Base-by-base conservation (phyloP, 805 yeast species). In the Metschnikowia matae region DNA sequence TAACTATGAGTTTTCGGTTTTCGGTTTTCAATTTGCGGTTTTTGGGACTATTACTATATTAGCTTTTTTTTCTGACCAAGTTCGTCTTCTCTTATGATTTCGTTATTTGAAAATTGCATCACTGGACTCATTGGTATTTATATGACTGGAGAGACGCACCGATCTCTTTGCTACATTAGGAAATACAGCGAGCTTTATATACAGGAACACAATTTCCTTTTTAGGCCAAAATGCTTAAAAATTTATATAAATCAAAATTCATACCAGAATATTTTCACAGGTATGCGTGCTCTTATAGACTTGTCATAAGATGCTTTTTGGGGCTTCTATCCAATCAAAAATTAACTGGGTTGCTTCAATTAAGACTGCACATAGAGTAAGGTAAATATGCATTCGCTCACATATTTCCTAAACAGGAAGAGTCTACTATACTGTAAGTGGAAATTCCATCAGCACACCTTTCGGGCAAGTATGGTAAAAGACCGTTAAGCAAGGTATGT, bases 81-180 rank as follows among this genome's bases (percentile, higher is more conserved):
- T 8, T 26, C 4, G 29, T 8, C 10, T 26, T 8, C 29, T 8
- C 29, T 26, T 26, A 26, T 26, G 29, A 26, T 26, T 8, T 26
- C 29, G 29, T 26, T 35, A 15, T 35, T 35, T 8, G 4, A 15
- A n/a, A 14, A 29, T 40, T 40, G 43, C n/a, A 26, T 11, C n/a
- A 18, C 26, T 18, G 37, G 37, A 41, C 26, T 31, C 36, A 18
- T 39, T 21, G 26, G 20, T 42, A 42, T 42, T 42, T 42, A 42
- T 42, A 42, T 42, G 45, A 18, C 21, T n/a, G 37, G 45, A 14
- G 10, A 32, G 20, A 40, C 29, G 40, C 40, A 8, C 18, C 7
- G 34, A 21, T 44, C 14, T 8, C 32, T 35, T 44, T 44, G 40
- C 46, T 44, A 11, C 17, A 35, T 34, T 44, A 44, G 46, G 46